These are phyloP conservation scores for Pseudogymnoascus pannorum DNA, from an alignment of 2,329 filamentous ascomycete genomes.

Conservation along the genomic window DNA sequence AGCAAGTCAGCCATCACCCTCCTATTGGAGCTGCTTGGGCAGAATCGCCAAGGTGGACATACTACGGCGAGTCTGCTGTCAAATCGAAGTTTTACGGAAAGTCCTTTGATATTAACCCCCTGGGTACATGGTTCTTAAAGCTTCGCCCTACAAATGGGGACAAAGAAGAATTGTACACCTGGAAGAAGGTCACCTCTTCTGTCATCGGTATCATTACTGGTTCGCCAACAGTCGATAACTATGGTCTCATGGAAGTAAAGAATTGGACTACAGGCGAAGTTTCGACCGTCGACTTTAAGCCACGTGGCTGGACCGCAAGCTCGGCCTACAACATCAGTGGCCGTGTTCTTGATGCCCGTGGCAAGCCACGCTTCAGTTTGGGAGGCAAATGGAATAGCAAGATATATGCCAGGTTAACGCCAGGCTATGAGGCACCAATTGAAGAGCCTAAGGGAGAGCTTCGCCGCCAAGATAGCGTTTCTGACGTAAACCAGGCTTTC, in stretches of 20 bases:
- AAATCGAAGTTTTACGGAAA: conserved; percentile 97
- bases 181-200: conserved; percentile 97
- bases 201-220: conserved; percentile 98
- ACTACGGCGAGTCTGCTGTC: conserved; percentile 92
- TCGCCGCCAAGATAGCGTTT: conserved; percentile 43
- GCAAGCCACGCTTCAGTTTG: conserved; percentile 79
- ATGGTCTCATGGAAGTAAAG: conserved; percentile 93
- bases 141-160: conserved; percentile 69
- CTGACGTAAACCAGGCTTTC: conserved; percentile 68
- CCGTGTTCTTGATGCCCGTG: conserved; percentile 71
- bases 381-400: conserved; percentile 97
- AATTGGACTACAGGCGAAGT: conserved; percentile 94
- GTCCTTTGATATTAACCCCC: conserved; percentile 92
- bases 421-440: conserved; percentile 74
- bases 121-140: conserved; percentile 94
- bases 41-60: conserved; percentile 90
- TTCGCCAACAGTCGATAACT: conserved; percentile 95
- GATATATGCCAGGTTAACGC: conserved; percentile 87
- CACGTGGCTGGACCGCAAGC: conserved; percentile 89
- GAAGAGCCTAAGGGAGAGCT: conserved; percentile 44
- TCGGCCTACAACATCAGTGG: conserved; percentile 85
- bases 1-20: conserved; percentile 96
- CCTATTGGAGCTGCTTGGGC: conserved; percentile 90
- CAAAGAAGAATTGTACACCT: conserved; percentile 85
- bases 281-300: conserved; percentile 87